phyloP scores from a whole-genome alignment of 257 asterid species.

The Solanum etuberosum region DNA sequence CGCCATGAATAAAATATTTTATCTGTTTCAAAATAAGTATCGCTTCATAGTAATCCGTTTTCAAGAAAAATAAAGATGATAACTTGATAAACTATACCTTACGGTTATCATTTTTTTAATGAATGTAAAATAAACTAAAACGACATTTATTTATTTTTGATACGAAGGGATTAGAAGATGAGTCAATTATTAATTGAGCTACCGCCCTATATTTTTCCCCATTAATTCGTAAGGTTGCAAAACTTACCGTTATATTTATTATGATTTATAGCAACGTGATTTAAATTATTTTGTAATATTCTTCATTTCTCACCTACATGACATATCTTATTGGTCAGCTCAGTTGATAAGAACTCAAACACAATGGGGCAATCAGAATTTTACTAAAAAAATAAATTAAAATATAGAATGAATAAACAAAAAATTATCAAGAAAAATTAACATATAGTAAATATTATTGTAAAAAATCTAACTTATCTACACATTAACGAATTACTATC shows the following conservation, averaged over 20 bases:
- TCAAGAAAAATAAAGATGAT: not conserved
- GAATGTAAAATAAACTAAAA: not conserved
- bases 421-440: not conserved
- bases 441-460: not conserved
- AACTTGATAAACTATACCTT: not conserved
- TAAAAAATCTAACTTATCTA: not conserved
- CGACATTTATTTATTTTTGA: not conserved
- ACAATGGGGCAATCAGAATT: too few species aligned
- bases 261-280: not conserved
- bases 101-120: not conserved
- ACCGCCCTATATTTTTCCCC: not conserved
- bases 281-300: not conserved
- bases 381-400: too few species aligned
- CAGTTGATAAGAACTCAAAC: not conserved
- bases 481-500: not conserved
- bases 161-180: not conserved
- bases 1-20: not conserved
- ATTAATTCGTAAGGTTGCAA: not conserved
- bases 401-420: not conserved
- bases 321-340: not conserved
- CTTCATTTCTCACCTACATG: not conserved
- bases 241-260: not conserved
- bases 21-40: not conserved
- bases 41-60: not conserved
- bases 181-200: not conserved